Percentiles rank a stretch among this genome's conserved stretches.
Evolutionary conservation across 1,139 yeast genomes (phyloP).

Genomic region (Kodamaea arcana): DNA sequence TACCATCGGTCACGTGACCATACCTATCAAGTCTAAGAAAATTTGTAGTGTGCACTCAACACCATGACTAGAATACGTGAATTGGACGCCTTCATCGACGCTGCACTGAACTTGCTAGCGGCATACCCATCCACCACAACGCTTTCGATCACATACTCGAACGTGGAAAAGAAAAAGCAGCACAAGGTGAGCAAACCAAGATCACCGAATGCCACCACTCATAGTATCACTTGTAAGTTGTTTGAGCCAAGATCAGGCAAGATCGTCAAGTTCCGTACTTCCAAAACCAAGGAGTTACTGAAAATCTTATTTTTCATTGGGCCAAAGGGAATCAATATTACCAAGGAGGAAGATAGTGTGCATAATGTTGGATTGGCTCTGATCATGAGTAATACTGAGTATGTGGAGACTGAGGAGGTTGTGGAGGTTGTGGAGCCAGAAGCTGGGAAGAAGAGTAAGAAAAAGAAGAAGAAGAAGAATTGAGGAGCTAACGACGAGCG

Average conservation of each 20-base stretch:
- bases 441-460: conserved; percentile 11
- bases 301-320: conserved; percentile 80
- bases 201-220: conserved; percentile 22
- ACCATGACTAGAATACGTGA: conserved; percentile 10
- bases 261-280: conserved; percentile 58
- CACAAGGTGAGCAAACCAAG: conserved; percentile 19
- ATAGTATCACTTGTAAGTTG: conserved; percentile 58
- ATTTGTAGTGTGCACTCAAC: too few species aligned
- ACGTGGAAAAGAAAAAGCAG: conserved; percentile 22
- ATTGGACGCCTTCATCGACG: conserved; percentile 35
- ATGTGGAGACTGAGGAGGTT: conserved; percentile 18
- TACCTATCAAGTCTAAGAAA: too few species aligned
- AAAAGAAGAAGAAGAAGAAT: conserved; percentile 14
- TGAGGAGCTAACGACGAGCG: too few species aligned
- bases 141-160: conserved; percentile 37
- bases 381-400: conserved; percentile 39
- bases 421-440: conserved; percentile 6
- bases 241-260: conserved; percentile 70
- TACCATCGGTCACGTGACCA: too few species aligned
- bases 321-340: conserved; percentile 63
- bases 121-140: conserved; percentile 39
- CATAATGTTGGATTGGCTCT: conserved; percentile 37
- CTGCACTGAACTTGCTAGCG: conserved; percentile 29
- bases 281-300: conserved; percentile 72
- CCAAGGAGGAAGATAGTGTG: conserved; percentile 11